A percentile compares a stretch with the other conserved stretches of the same genome.
Evolutionary conservation across 2,329 filamentous ascomycete genomes (phyloP).

Genomic region (Coniochaeta sp.): DNA sequence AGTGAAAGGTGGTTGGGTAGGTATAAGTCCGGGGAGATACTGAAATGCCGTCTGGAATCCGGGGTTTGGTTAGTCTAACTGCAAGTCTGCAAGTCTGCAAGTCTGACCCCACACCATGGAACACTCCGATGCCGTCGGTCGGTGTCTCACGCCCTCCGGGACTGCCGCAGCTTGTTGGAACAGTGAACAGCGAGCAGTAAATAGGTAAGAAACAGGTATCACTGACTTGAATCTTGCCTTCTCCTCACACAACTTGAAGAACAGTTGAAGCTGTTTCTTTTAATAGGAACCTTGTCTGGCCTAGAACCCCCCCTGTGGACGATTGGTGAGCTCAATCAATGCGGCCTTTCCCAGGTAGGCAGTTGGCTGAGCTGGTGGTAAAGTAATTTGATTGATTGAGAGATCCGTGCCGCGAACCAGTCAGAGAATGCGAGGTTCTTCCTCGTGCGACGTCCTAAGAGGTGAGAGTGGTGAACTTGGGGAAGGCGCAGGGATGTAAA

Average conservation of each 20-base stretch:
- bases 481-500: conserved; percentile 2
- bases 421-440: conserved; percentile 1
- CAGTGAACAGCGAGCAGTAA: too few species aligned
- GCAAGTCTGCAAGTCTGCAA: too few species aligned
- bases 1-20: too few species aligned
- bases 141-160: too few species aligned
- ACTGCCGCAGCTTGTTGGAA: too few species aligned
- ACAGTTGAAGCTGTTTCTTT: conserved; percentile 9
- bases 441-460: neutral
- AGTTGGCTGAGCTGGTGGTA: conserved; percentile 12
- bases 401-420: conserved; percentile 2
- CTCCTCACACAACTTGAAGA: neutral
- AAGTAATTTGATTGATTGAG: conserved; percentile 8
- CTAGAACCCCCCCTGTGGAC: neutral
- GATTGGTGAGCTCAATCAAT: conserved; percentile 10
- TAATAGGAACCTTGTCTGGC: conserved; percentile 8
- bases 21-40: too few species aligned
- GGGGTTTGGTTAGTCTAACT: too few species aligned
- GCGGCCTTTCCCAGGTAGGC: conserved; percentile 16
- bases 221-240: neutral
- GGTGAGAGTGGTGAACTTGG: conserved; percentile 1
- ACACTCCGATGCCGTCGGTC: too few species aligned
- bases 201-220: neutral
- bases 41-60: too few species aligned
- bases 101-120: too few species aligned